phyloP scores from a whole-genome alignment of 257 asterid species.

The Rehmannia glutinosa region DNA sequence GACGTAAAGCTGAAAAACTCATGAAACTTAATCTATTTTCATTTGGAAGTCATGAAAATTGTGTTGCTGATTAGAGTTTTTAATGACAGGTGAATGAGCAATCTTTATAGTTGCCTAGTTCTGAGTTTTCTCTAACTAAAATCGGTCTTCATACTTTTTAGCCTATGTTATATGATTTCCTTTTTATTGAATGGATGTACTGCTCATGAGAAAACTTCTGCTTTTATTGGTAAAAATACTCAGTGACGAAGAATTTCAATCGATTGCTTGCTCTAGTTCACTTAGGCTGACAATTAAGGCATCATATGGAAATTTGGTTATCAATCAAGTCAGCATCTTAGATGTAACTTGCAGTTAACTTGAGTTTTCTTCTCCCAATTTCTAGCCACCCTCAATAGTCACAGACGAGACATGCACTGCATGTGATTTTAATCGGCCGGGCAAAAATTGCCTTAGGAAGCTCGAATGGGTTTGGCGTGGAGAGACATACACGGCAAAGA shows the following conservation, averaged over 20 bases:
- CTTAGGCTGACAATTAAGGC: conserved; percentile 11
- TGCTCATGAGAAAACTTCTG: conserved; percentile 5
- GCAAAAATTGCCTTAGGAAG: conserved; percentile 92
- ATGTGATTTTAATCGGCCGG: conserved; percentile 98
- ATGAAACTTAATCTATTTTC: conserved; percentile 1
- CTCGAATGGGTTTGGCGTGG: conserved; percentile 99
- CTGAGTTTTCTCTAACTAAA: not conserved
- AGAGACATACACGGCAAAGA: conserved; percentile 91
- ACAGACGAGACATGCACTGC: conserved; percentile 98
- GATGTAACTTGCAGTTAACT: conserved; percentile 23
- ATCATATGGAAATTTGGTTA: conserved; percentile 10
- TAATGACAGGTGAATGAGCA: conserved; percentile 6
- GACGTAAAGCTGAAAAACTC: not conserved
- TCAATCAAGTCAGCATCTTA: conserved; percentile 12
- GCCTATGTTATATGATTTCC: not conserved
- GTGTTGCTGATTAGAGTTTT: conserved; percentile 4
- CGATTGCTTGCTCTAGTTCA: not conserved
- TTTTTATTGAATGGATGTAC: conserved; percentile 5
- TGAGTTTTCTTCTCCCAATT: conserved; percentile 25
- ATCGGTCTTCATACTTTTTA: not conserved
- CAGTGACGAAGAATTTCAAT: not conserved
- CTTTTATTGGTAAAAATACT: conserved; percentile 5
- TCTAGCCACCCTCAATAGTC: conserved; percentile 94
- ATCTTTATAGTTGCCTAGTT: conserved; percentile 9
- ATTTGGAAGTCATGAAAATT: not conserved